A percentile compares a stretch with the other conserved stretches of the same genome.
phyloP scores from a whole-genome alignment of 805 yeast genomes.

The Candida anglica region DNA sequence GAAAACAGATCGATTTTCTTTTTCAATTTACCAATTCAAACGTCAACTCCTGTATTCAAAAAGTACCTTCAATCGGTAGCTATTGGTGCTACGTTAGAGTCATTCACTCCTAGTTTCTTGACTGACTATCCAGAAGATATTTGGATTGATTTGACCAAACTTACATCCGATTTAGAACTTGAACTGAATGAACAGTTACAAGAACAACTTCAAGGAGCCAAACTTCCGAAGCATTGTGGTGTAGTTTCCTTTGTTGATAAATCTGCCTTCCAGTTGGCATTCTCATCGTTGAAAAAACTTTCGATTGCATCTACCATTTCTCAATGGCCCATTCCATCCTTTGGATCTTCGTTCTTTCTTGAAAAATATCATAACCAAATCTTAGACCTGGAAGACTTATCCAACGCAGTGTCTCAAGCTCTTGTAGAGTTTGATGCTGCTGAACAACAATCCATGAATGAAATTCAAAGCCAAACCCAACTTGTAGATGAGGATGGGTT shows the following conservation, averaged over 20 bases:
- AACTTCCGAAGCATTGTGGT: slow-evolving; percentile 71
- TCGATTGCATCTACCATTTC: slow-evolving; percentile 17
- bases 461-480: slow-evolving; percentile 50
- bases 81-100: slow-evolving; percentile 61
- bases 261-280: slow-evolving; percentile 60
- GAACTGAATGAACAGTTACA: slow-evolving; percentile 12
- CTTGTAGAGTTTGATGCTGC: slow-evolving; percentile 65
- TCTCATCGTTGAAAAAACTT: slow-evolving; percentile 55
- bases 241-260: slow-evolving; percentile 73
- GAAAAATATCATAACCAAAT: slow-evolving; percentile 27
- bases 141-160: slow-evolving; percentile 50
- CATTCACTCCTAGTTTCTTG: slow-evolving; percentile 28
- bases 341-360: slow-evolving; percentile 43
- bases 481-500: slow-evolving; percentile 92
- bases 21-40: slow-evolving; percentile 68
- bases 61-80: slow-evolving; percentile 56
- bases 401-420: slow-evolving; percentile 53
- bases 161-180: slow-evolving; percentile 55
- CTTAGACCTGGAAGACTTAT: slow-evolving; percentile 49
- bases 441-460: slow-evolving; percentile 60
- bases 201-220: slow-evolving; percentile 28
- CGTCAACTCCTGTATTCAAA: slow-evolving; percentile 50
- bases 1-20: slow-evolving; percentile 62
- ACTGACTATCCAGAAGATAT: slow-evolving; percentile 42
- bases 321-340: slow-evolving; percentile 35